Evolutionary conservation across 2,329 filamentous ascomycete species (phyloP), one percentile per base, ranked within the genome.

Genomic region (Didymella segeticola): DNA sequence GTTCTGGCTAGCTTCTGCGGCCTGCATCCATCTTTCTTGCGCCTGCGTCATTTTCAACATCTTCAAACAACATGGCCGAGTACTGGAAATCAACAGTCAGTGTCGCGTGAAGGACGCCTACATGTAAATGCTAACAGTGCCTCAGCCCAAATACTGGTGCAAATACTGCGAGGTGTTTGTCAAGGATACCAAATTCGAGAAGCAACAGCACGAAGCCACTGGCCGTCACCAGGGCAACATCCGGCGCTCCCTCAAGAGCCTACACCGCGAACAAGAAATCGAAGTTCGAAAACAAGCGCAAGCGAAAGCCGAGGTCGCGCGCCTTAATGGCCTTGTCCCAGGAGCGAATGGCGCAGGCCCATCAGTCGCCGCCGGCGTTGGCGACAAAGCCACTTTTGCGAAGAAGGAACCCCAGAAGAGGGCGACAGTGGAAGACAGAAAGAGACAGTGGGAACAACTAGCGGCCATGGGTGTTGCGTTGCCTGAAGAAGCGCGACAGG

Each of bases 61-160:
- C 20, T 19, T 31, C 30, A 43, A n/a, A 14, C 45, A 53, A 15
- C 34, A 98, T 99, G 95, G 88, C 95, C 0, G 95, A 98, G 82
- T 96, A 96, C 78, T 98, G 95, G 95, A 98, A 98, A 75, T 97
- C 93, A 17, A 96, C 93, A 27, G 84, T 86, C 72, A 75, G 79
- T 59, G 9, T 17, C 14, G 17, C 14, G 3, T 29, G 19, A 7
- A n/a, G 31, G 2, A 14, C 23, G 2, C 5, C 15, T 5, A 26
- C 19, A 0, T 10, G 19, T 26, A 34, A 8, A 7, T 23, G 19
- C 61, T 70, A 26, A 69, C 12, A 27, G 10, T 0, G 3, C 7
- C 15, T 11, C 10, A 87, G 74, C 93, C 93, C 5, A 93, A 89
- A 73, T 96, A 96, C 79, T 98, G 93, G 92, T 99, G 95, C 85